phyloP scores from a whole-genome alignment of 768 basidiomycete species.

The Pleurotus tuber-regium region DNA sequence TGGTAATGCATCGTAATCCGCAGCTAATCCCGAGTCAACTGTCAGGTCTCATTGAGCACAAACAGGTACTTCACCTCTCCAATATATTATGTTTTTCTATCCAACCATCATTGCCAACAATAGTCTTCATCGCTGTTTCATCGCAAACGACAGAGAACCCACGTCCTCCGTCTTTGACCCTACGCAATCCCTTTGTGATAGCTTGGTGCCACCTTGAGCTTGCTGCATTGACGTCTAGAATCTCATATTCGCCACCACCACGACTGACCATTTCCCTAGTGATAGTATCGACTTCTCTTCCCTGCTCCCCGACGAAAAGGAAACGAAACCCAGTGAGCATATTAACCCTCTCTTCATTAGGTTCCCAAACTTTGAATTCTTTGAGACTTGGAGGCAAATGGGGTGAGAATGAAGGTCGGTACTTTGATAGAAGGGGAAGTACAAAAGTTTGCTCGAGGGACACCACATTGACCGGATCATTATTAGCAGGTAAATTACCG shows the following conservation, averaged over 20 bases:
- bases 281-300: constrained; percentile 44
- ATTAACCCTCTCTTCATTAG: constrained; percentile 58
- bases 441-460: constrained; percentile 49
- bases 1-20: too few relatives aligned
- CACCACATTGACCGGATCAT: constrained; percentile 30
- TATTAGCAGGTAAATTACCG: constrained; percentile 33
- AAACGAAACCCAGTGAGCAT: constrained; percentile 56
- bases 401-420: constrained; percentile 55
- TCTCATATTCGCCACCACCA: constrained; percentile 62
- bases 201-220: constrained; percentile 48
- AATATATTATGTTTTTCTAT: constrained; percentile 48
- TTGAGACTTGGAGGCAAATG: constrained; percentile 47
- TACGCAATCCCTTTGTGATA: constrained; percentile 41
- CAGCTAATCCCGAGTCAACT: too few relatives aligned
- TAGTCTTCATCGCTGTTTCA: constrained; percentile 40
- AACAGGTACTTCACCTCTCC: constrained; percentile 37
- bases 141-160: constrained; percentile 55
- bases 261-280: constrained; percentile 52
- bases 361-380: constrained; percentile 59
- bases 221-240: constrained; percentile 52
- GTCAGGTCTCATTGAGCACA: background rate
- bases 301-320: constrained; percentile 57
- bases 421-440: constrained; percentile 53
- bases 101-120: constrained; percentile 57
- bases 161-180: constrained; percentile 40